These are phyloP conservation scores for Fusarium sp. DNA, from an alignment of 2,329 filamentous ascomycete genomes.

Conservation along the genomic window DNA sequence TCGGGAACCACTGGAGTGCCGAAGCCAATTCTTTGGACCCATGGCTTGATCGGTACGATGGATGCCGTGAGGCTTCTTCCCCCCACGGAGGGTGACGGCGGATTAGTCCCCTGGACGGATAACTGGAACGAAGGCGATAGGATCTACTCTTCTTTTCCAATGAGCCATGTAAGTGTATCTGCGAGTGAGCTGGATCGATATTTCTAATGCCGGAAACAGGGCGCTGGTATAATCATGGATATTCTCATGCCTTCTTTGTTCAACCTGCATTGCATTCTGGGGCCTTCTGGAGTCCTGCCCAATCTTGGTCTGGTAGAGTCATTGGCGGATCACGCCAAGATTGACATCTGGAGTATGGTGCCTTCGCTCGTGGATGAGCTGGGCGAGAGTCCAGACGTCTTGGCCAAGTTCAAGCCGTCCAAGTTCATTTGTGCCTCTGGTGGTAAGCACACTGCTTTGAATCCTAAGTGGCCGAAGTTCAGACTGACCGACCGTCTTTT, in stretches of 20 bases:
- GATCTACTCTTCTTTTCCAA: slow-evolving; percentile 48
- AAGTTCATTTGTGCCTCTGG: slow-evolving; percentile 53
- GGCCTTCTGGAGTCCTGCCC: slow-evolving; percentile 51
- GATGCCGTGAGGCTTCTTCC: slow-evolving; percentile 55
- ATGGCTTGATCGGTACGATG: slow-evolving; percentile 51
- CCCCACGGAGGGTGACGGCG: slow-evolving; percentile 45
- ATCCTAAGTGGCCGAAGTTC: neutral
- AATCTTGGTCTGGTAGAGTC: slow-evolving; percentile 53
- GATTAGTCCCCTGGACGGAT: slow-evolving; percentile 44
- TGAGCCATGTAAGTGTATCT: slow-evolving; percentile 3
- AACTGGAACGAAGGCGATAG: slow-evolving; percentile 40
- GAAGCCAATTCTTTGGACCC: slow-evolving; percentile 55
- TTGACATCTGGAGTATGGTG: slow-evolving; percentile 56
- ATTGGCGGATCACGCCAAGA: slow-evolving; percentile 50
- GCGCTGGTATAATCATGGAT: slow-evolving; percentile 58
- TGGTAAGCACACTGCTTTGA: neutral
- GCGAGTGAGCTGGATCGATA: fast-evolving
- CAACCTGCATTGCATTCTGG: slow-evolving; percentile 52
- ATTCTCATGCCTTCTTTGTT: slow-evolving; percentile 55
- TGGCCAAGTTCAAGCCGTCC: slow-evolving; percentile 49
- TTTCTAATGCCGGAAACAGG: slow-evolving; percentile 24
- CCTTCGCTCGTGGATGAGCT: slow-evolving; percentile 53
- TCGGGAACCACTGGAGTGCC: slow-evolving; percentile 58
- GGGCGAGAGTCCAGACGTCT: slow-evolving; percentile 49
- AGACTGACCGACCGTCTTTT: neutral